Base-by-base conservation (phyloP, 164 flowering plant species). In the Chimonanthus praecox region DNA sequence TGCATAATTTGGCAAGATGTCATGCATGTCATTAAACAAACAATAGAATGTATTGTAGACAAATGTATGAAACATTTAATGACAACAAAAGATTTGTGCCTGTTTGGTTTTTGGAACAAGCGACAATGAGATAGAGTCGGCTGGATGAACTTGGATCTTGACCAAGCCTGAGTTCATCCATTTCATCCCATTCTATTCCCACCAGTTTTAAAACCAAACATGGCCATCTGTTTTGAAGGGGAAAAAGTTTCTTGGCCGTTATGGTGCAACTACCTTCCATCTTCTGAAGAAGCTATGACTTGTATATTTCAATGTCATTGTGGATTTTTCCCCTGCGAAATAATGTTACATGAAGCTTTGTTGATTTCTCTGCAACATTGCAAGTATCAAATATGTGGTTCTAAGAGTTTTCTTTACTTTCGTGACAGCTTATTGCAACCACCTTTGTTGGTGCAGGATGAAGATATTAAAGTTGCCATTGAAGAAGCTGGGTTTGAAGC, bases 401-500 rank as follows among this genome's bases (percentile, higher is more conserved):
- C 60, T 54, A 60, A 47, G 11, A 63, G 6, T 64, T 33, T 13
- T 18, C 11, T 49, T 72, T 1, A 18, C 60, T 72, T 63, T 47
- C 20, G 10, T 49, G 45, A 50, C 9, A 64, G 21, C 63, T 63
- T 43, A 47, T 72, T 64, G 7, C 49, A 63, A 65, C 9, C 11
- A 3, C 69, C 49, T 46, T 43, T 73, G 50, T 70, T 73, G 64
- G 16, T 78, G 73, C 88, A 96, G 99, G 97, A 87, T 58, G 93
- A 91, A 58, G 96, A 91, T 75, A 84, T 96, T 3, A 90, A 81
- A 73, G 80, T 74, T 80, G 99, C 99, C 18, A 89, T 96, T 71
- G 98, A 96, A 82, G 97, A 96, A 83, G 97, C 98, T 4, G 99
- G 99, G 2, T 96, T 96, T 82, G 97, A 96, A 68, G 99, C 97